A percentile compares a stretch with the other conserved stretches of the same genome.
Conservation (phyloP, 306 rosid genomes). For the Lablab purpureus region DNA sequence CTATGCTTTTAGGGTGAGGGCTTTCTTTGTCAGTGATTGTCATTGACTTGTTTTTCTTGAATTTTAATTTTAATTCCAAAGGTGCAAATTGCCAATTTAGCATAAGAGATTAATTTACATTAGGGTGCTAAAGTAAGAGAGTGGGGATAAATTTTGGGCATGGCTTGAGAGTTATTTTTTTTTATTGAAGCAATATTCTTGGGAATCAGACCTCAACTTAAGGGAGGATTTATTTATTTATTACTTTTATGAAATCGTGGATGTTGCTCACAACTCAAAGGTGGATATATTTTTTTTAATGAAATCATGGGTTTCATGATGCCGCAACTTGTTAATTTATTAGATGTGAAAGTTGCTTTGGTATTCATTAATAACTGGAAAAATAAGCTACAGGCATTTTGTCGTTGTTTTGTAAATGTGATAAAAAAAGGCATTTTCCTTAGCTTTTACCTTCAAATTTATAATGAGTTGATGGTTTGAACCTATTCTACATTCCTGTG, state of each 20-base stretch:
- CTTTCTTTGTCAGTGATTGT: background rate
- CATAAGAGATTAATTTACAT: background rate
- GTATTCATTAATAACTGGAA: background rate
- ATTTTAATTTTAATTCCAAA: constrained; percentile 5
- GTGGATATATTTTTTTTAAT: background rate
- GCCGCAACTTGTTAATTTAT: background rate
- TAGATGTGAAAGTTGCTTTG: background rate
- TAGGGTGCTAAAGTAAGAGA: background rate
- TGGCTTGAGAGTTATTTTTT: background rate
- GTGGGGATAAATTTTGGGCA: background rate
- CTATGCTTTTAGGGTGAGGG: background rate
- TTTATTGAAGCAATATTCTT: background rate
- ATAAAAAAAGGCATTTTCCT: background rate
- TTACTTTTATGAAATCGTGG: background rate
- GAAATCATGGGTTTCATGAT: background rate
- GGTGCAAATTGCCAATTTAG: background rate
- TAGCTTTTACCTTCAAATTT: background rate
- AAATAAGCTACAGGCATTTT: background rate
- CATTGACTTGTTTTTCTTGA: constrained; percentile 9
- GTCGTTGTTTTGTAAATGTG: background rate
- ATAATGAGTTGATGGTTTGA: background rate
- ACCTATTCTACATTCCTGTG: background rate
- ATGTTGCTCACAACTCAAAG: background rate
- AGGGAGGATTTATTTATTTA: background rate
- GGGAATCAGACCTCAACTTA: background rate